Evolutionary conservation across 768 basidiomycete species (phyloP), one percentile per base, ranked within the genome.

Genomic region (Tulasnella sp.): DNA sequence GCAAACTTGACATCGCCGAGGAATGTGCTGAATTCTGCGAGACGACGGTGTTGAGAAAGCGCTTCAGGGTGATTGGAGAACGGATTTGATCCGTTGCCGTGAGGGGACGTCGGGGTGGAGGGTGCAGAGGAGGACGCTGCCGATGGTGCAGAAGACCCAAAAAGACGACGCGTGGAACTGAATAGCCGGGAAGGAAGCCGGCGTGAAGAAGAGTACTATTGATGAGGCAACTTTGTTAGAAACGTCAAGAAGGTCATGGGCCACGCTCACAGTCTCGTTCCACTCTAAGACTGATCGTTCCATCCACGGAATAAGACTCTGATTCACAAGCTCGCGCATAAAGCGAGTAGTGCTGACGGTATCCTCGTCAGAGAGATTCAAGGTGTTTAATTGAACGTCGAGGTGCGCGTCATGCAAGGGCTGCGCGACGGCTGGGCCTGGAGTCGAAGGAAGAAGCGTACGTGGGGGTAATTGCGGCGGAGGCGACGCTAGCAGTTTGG

Each of bases 281-380:
- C 93, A 95, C 64, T 95, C 89, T 48, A 90, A 65, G 4, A 94
- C 87, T 70, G 84, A 85, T 67, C 85, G 89, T 73, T 98, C 95
- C 90, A 98, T 94, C 89, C 89, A 97, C 0, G 94, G 94, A 2
- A 97, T 70, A 47, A 98, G 71, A 67, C 88, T 93, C 82, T 88
- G 90, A 10, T 85, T 83, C 3, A 90, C 77, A 65, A 97, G 86
- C 70, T 96, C 94, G 47, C 92, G 80, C 9, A 89, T 78, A 66
- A 97, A 91, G 55, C 81, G 79, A 0, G 83, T 82, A 4, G 83
- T 80, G 65, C 82, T 79, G 55, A 85, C 79, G 13, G 90, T 85
- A 72, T 95, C 92, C 49, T 73, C 72, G 65, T 90, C 83, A 8
- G 74, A 75, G 73, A 93, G 56, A 49, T 58, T 58, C 11, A 58